Conservation (phyloP, 2,329 filamentous ascomycete species). For the Trichoderma sp. region DNA sequence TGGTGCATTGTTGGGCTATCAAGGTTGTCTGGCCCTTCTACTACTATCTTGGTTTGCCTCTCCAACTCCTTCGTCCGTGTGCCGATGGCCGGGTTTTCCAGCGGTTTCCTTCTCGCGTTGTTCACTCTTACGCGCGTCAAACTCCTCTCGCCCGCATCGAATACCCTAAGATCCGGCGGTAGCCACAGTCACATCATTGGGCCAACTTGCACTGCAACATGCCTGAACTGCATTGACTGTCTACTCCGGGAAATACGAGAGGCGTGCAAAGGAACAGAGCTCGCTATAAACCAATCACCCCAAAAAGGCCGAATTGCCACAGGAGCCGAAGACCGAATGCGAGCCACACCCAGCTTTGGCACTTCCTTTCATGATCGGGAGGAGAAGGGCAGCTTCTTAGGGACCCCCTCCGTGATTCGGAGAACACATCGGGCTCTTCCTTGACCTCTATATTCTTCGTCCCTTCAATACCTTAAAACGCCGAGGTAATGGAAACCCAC, state of each 20-base stretch:
- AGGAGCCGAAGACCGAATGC: constrained; percentile 2
- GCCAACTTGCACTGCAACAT: not conserved
- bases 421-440: not conserved
- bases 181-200: not conserved
- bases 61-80: not conserved
- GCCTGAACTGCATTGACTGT: not conserved
- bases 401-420: not conserved
- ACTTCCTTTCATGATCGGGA: no score
- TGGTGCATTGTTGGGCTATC: constrained; percentile 21
- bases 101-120: not conserved
- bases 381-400: no score
- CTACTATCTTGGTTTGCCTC: not conserved
- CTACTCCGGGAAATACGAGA: not conserved
- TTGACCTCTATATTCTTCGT: not conserved
- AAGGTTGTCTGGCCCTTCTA: not conserved
- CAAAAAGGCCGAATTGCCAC: not conserved
- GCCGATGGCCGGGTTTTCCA: not conserved
- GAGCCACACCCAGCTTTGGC: constrained; percentile 2
- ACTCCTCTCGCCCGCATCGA: not conserved
- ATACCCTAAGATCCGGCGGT: not conserved
- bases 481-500: constrained; percentile 29
- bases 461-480: constrained; percentile 28
- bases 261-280: constrained; percentile 6
- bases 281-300: constrained; percentile 17
- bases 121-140: not conserved